Conservation (phyloP, 2,329 filamentous ascomycete species). For the Penicillium sp. region DNA sequence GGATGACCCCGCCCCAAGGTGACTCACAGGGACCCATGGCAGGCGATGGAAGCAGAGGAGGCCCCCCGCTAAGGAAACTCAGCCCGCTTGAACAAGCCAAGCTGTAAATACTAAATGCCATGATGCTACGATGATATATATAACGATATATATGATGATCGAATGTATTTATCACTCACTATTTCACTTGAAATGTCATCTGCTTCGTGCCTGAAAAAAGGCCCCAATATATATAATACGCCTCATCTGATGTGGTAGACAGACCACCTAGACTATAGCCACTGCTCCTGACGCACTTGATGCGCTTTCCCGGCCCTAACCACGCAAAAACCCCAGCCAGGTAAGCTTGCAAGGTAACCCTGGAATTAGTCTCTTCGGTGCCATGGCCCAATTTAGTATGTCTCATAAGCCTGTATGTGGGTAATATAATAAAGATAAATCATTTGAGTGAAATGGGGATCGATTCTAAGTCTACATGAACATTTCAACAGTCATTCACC, state of each 20-base stretch:
- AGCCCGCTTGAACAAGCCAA: constrained; percentile 26
- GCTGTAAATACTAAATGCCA: constrained; percentile 10
- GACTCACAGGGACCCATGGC: constrained; percentile 14
- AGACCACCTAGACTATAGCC: not conserved
- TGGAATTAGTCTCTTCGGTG: not conserved
- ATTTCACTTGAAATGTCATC: not conserved
- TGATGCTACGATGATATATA: not conserved
- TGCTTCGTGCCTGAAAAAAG: not conserved
- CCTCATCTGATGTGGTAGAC: too few species aligned
- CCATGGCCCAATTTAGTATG: not conserved
- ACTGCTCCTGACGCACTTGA: not conserved
- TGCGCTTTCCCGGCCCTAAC: too few species aligned
- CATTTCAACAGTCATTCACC: not conserved
- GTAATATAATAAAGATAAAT: too few species aligned
- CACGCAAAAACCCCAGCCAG: too few species aligned
- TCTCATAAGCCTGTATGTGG: not conserved
- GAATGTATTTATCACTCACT: not conserved
- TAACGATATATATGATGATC: not conserved
- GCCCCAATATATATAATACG: not conserved
- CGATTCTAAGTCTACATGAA: not conserved
- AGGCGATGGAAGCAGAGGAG: constrained; percentile 32
- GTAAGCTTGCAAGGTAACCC: too few species aligned
- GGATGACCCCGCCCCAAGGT: constrained; percentile 10
- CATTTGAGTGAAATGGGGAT: too few species aligned
- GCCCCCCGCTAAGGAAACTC: constrained; percentile 27